Percentiles rank a stretch among this genome's conserved stretches.
Evolutionary conservation across 768 basidiomycete genomes (phyloP).

Genomic region (Termitomyces sp.): DNA sequence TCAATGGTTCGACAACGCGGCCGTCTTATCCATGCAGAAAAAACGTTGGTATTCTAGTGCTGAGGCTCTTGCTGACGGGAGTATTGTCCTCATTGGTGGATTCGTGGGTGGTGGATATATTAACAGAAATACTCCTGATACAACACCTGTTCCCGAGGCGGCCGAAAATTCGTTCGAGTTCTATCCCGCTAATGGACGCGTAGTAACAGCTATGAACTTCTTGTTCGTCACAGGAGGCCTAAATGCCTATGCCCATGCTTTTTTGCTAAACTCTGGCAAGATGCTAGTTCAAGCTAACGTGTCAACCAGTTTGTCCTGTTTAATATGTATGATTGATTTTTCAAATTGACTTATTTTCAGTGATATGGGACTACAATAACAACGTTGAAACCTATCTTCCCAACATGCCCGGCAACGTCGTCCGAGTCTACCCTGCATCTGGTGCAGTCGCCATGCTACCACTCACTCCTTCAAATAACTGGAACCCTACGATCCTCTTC

Average conservation of each 20-base stretch:
- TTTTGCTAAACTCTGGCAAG: constrained; percentile 71
- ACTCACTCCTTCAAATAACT: constrained; percentile 86
- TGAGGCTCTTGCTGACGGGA: constrained; percentile 74
- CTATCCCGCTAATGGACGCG: constrained; percentile 57
- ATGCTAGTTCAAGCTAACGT: constrained; percentile 83
- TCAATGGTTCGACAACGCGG: constrained; percentile 70
- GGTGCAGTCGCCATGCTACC: constrained; percentile 90
- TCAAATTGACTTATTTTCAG: constrained; percentile 23
- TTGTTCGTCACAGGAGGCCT: constrained; percentile 70
- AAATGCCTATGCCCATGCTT: constrained; percentile 75
- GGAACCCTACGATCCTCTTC: constrained; percentile 80
- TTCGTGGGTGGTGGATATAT: constrained; percentile 78
- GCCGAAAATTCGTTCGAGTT: constrained; percentile 85
- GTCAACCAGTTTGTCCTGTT: constrained; percentile 56
- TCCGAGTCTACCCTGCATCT: constrained; percentile 87
- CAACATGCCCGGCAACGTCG: constrained; percentile 68
- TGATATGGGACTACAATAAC: constrained; percentile 47
- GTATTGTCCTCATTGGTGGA: constrained; percentile 77
- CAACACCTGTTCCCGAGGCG: constrained; percentile 57
- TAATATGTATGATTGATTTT: neutral
- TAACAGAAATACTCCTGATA: constrained; percentile 71
- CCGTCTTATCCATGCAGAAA: constrained; percentile 60
- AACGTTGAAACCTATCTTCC: constrained; percentile 66
- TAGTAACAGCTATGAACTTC: constrained; percentile 59
- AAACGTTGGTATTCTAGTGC: constrained; percentile 78